Percentiles rank a stretch among this genome's conserved stretches.
phyloP scores from a whole-genome alignment of 2,329 filamentous ascomycete genomes.

The Nigrospora oryzae region DNA sequence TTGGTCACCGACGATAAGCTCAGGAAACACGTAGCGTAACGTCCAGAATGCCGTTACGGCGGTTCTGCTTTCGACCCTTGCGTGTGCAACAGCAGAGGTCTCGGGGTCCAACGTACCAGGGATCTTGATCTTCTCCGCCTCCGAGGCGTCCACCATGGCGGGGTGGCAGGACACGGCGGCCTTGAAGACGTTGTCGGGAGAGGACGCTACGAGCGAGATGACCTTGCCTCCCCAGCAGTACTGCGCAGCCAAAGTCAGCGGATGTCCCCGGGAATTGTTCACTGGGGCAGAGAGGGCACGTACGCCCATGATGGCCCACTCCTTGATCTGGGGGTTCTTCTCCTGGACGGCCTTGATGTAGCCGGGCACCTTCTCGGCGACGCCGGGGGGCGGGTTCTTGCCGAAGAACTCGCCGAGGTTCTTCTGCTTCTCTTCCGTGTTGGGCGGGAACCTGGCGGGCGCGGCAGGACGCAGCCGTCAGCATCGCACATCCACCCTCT shows the following conservation, averaged over 20 bases:
- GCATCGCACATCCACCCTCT: conserved; percentile 1
- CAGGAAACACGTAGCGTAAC: no score
- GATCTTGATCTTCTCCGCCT: conserved; percentile 51
- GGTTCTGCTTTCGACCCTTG: no score
- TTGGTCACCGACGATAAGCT: no score
- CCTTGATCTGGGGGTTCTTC: conserved; percentile 45
- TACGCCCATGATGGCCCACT: conserved; percentile 54
- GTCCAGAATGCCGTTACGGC: no score
- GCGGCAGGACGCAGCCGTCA: conserved; percentile 34
- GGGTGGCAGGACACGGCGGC: conserved; percentile 46
- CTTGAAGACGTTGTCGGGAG: conserved; percentile 45
- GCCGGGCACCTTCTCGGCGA: conserved; percentile 41
- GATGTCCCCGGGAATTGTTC: neutral
- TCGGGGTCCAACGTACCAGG: conserved; percentile 24
- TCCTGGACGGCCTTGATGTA: conserved; percentile 44
- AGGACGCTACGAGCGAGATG: conserved; percentile 40
- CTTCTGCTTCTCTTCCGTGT: conserved; percentile 56
- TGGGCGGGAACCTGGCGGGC: conserved; percentile 54
- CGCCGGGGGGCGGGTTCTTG: conserved; percentile 36
- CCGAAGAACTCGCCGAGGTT: conserved; percentile 50
- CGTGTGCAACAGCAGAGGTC: no score
- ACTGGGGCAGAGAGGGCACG: conserved; percentile 12
- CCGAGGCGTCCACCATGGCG: conserved; percentile 54
- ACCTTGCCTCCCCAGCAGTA: conserved; percentile 70
- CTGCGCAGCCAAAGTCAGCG: conserved; percentile 15